Conservation (phyloP, 768 basidiomycete species). For the Suillus subalutaceus region DNA sequence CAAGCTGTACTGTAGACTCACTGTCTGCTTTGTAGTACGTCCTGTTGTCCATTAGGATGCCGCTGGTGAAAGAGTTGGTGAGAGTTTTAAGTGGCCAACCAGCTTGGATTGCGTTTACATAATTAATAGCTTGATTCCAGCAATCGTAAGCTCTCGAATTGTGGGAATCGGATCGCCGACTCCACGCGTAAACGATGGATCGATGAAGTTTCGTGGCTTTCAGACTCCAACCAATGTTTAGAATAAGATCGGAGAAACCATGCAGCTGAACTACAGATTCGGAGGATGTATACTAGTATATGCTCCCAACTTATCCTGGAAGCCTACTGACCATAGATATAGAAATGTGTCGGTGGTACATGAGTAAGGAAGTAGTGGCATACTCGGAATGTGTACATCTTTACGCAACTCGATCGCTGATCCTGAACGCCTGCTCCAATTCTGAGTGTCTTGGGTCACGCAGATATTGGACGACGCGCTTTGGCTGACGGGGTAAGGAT, state of each 20-base stretch:
- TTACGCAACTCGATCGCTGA: not conserved
- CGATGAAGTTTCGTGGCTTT: not conserved
- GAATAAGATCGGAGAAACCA: not conserved
- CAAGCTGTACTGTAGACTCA: not conserved
- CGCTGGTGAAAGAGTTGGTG: not conserved
- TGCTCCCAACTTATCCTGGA: not conserved
- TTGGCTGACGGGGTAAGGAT: not conserved
- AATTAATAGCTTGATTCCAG: not conserved
- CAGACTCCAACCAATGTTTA: not conserved
- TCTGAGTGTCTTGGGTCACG: not conserved
- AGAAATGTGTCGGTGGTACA: not conserved
- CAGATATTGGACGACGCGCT: not conserved
- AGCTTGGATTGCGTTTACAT: not conserved
- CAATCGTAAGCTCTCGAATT: not conserved
- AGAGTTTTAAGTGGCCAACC: not conserved
- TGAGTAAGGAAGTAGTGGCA: not conserved
- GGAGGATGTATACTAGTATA: not conserved
- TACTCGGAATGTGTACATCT: not conserved
- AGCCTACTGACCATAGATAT: not conserved
- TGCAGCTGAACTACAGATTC: not conserved
- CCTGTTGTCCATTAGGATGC: not conserved
- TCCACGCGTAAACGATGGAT: not conserved
- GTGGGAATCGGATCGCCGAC: not conserved
- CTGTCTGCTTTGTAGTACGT: constrained; percentile 5
- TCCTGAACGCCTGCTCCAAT: too few species aligned